A percentile compares a stretch with the other conserved stretches of the same genome.
phyloP scores from a whole-genome alignment of 192 early-diverging fungal species.

The Pecoramyces ruminantium region DNA sequence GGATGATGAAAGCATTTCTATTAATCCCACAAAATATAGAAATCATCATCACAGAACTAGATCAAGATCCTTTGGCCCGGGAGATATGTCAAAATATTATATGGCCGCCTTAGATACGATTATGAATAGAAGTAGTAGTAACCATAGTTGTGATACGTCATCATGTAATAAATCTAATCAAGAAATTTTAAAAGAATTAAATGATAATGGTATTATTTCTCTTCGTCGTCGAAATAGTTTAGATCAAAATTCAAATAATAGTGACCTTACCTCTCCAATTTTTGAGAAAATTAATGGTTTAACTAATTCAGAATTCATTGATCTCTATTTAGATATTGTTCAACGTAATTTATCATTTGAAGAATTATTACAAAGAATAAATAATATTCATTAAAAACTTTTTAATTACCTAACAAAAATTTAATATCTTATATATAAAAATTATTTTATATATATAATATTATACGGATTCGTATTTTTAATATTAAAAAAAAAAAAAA shows the following conservation, averaged over 20 bases:
- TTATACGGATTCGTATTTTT: no score
- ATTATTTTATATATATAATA: no score
- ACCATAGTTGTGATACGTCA: background rate
- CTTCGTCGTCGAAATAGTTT: background rate
- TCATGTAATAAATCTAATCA: background rate
- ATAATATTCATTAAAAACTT: no score
- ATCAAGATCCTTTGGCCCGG: background rate
- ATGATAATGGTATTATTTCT: background rate
- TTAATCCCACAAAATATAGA: background rate
- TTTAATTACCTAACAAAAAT: no score
- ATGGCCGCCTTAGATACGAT: background rate
- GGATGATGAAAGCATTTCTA: background rate
- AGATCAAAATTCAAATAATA: background rate
- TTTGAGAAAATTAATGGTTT: background rate
- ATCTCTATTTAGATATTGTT: background rate
- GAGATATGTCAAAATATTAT: background rate
- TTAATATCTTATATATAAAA: no score
- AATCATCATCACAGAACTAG: background rate
- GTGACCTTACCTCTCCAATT: background rate
- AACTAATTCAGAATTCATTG: background rate
- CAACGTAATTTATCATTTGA: background rate
- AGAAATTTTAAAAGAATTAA: background rate
- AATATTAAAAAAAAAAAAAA: no score
- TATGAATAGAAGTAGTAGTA: background rate
- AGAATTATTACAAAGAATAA: background rate